phyloP scores from a whole-genome alignment of 2,329 filamentous ascomycete genomes.

The Penicillium sp. region DNA sequence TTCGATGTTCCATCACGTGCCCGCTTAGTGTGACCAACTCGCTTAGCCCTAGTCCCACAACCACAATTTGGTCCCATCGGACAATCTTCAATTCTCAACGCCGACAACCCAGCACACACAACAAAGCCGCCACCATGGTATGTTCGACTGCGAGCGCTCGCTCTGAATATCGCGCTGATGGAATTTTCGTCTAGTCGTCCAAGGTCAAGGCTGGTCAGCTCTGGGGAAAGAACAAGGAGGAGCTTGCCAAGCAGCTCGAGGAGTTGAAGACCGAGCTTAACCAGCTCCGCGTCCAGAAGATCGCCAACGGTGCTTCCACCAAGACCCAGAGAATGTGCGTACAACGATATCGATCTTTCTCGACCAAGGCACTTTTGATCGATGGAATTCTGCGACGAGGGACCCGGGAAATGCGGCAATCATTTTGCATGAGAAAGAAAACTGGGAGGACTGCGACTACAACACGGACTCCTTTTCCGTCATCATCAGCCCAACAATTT shows the following conservation, averaged over 20 bases:
- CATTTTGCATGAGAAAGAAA: constrained; percentile 4
- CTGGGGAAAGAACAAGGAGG: constrained; percentile 99
- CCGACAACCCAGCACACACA: constrained; percentile 43
- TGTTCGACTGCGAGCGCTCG: constrained; percentile 18
- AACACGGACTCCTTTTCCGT: too few species aligned
- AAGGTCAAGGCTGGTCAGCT: constrained; percentile 94
- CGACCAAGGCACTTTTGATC: constrained; percentile 8
- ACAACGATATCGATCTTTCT: constrained; percentile 14
- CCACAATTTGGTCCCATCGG: constrained; percentile 34
- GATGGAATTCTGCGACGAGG: constrained; percentile 9
- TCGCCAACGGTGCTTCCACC: constrained; percentile 80
- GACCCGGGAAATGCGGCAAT: constrained; percentile 3
- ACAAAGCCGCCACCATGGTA: constrained; percentile 42
- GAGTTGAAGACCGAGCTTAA: constrained; percentile 96
- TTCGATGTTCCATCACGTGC: constrained; percentile 20
- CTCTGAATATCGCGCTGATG: constrained; percentile 18
- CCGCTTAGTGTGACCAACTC: constrained; percentile 34
- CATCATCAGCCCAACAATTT: too few species aligned
- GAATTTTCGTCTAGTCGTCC: constrained; percentile 46
- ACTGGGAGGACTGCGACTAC: background rate
- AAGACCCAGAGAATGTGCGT: constrained; percentile 98
- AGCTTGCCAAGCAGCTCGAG: constrained; percentile 88
- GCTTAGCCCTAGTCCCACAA: constrained; percentile 44
- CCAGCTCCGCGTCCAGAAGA: constrained; percentile 97
- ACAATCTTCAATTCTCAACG: constrained; percentile 39